Conservation (phyloP, 2,329 filamentous ascomycete genomes). For the Paecilomyces variotii region DNA sequence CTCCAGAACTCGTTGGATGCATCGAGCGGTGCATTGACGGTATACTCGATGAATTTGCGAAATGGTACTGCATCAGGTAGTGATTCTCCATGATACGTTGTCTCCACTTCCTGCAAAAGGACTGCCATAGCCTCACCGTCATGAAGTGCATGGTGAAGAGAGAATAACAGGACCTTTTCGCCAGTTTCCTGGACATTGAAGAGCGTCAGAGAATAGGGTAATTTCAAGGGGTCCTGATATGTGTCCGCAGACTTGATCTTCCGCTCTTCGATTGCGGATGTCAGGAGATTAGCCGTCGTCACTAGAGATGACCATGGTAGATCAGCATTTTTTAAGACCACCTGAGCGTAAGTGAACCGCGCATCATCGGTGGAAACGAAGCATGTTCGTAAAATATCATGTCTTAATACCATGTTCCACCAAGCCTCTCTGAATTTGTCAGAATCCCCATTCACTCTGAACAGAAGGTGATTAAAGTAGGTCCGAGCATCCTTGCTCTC, state of each 20-base stretch:
- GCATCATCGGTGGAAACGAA: conserved; percentile 60
- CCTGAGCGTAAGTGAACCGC: conserved; percentile 61
- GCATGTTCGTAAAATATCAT: conserved; percentile 69
- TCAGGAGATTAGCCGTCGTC: conserved; percentile 20
- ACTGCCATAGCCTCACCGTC: conserved; percentile 69
- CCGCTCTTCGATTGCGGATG: conserved; percentile 42
- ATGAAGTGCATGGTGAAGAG: conserved; percentile 75
- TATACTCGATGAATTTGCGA: conserved; percentile 54
- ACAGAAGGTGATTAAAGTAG: conserved; percentile 66
- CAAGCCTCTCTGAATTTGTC: conserved; percentile 52
- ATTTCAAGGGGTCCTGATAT: conserved; percentile 13
- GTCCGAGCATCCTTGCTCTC: conserved; percentile 37
- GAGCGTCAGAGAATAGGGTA: conserved; percentile 21
- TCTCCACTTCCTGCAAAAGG: conserved; percentile 64
- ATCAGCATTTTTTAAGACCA: conserved; percentile 49
- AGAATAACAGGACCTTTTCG: conserved; percentile 31
- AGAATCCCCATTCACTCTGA: conserved; percentile 50
- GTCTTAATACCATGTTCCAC: conserved; percentile 54
- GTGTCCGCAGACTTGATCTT: conserved; percentile 15
- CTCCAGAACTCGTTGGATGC: conserved; percentile 60
- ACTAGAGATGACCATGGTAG: conserved; percentile 41
- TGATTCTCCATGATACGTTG: conserved; percentile 39
- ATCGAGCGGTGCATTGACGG: conserved; percentile 42
- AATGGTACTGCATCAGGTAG: conserved; percentile 51
- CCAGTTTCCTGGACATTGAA: conserved; percentile 10